Evolutionary conservation across 208 protist species (phyloP).

Genomic region (Crithidia fasciculata): DNA sequence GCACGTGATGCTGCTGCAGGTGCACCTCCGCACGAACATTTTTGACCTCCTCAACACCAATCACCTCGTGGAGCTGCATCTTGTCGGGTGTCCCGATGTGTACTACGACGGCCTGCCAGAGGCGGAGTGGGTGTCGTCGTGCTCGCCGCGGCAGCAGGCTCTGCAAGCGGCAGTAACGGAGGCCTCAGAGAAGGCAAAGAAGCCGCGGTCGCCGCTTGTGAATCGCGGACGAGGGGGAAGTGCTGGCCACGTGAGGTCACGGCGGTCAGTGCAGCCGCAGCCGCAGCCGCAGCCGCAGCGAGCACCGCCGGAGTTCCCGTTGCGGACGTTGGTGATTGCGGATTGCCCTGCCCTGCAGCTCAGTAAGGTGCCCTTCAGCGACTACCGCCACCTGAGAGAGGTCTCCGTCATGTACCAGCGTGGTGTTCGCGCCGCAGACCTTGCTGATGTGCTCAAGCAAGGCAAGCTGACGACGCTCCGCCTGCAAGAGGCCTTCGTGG

Average conservation of each 20-base stretch:
- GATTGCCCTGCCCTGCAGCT: conserved; percentile 35
- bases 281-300: not conserved
- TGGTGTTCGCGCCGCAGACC: conserved; percentile 20
- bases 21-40: conserved; percentile 44
- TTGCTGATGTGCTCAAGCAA: conserved; percentile 18
- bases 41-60: conserved; percentile 41
- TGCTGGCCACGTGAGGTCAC: not conserved
- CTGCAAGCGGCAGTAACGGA: not conserved
- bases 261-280: not conserved
- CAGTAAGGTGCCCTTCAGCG: conserved; percentile 22
- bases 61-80: conserved; percentile 36
- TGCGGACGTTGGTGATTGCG: conserved; percentile 32
- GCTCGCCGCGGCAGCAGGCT: conserved; percentile 18
- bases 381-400: conserved; percentile 32
- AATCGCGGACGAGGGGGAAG: not conserved
- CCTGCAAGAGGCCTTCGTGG: conserved; percentile 39
- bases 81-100: conserved; percentile 41
- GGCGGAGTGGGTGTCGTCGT: conserved; percentile 17
- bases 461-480: conserved; percentile 26
- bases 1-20: conserved; percentile 40
- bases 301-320: conserved; percentile 16
- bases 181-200: not conserved
- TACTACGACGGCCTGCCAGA: conserved; percentile 27
- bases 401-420: conserved; percentile 45
- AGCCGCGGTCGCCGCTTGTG: not conserved